Conservation (phyloP, 257 asterid species). For the Forsythia viridissima region DNA sequence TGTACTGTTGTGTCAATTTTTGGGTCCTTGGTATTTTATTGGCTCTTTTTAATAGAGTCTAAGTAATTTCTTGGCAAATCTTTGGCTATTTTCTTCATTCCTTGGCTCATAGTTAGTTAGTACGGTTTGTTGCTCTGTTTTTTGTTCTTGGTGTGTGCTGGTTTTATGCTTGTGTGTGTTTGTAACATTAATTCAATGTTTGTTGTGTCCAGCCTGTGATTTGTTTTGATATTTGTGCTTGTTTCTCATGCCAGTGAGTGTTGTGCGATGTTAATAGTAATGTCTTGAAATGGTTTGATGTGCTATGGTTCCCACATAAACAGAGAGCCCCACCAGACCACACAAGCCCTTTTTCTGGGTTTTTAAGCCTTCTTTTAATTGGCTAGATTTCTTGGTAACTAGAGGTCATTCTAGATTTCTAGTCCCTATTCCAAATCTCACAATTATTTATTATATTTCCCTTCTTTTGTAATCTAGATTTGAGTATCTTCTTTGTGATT, state of each 20-base stretch:
- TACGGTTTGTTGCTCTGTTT: neutral
- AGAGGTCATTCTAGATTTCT: conserved; percentile 33
- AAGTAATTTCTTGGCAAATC: too few species aligned
- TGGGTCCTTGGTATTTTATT: neutral
- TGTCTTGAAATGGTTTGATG: conserved; percentile 31
- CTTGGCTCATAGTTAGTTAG: neutral
- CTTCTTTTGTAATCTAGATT: conserved; percentile 36
- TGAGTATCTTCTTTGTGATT: conserved; percentile 45
- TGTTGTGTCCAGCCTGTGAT: conserved; percentile 21
- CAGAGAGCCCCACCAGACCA: conserved; percentile 44
- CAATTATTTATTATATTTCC: conserved; percentile 14
- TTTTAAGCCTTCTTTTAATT: conserved; percentile 35
- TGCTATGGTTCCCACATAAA: conserved; percentile 26
- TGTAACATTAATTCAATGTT: neutral
- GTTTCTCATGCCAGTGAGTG: conserved; percentile 23
- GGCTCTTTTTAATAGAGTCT: too few species aligned
- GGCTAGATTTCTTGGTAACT: conserved; percentile 33
- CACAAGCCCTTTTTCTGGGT: conserved; percentile 35
- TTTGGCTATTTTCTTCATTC: neutral
- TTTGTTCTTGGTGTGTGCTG: conserved; percentile 6
- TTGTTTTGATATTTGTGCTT: conserved; percentile 18
- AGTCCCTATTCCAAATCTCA: conserved; percentile 37
- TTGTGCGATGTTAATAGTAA: conserved; percentile 29
- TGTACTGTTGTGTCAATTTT: neutral
- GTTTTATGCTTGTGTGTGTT: too few species aligned